phyloP scores from a whole-genome alignment of 2,329 filamentous ascomycete species.

The Fusarium haematococcum region DNA sequence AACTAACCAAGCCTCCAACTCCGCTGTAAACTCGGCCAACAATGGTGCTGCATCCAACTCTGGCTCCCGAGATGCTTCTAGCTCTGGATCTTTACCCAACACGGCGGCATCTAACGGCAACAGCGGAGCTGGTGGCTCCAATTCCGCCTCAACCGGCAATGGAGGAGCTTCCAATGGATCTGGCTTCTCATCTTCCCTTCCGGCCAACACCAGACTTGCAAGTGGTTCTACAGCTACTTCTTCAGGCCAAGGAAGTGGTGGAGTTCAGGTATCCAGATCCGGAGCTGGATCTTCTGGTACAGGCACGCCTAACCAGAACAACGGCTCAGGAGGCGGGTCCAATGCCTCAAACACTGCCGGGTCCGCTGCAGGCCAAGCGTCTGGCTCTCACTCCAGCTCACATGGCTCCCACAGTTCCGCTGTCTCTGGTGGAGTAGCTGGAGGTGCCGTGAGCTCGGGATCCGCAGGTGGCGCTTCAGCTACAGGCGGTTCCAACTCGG shows the following conservation, averaged over 20 bases:
- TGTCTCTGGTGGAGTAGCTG: not conserved
- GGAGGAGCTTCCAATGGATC: not conserved
- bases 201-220: not conserved
- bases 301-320: not conserved
- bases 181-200: not conserved
- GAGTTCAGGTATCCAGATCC: not conserved
- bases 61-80: not conserved
- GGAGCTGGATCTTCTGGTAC: not conserved
- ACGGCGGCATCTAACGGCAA: not conserved
- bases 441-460: not conserved
- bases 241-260: not conserved
- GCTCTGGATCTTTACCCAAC: not conserved
- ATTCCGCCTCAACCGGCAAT: not conserved
- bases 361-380: accelerated
- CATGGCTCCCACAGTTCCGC: not conserved
- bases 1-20: not conserved
- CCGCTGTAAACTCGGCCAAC: not conserved
- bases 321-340: not conserved
- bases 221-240: not conserved
- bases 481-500: not conserved
- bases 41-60: not conserved
- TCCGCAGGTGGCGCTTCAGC: not conserved
- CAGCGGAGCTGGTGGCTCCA: not conserved
- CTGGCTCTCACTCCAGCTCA: not conserved
- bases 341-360: not conserved